Base-by-base conservation (phyloP, 441 rosid species). In the Capsella rubella region DNA sequence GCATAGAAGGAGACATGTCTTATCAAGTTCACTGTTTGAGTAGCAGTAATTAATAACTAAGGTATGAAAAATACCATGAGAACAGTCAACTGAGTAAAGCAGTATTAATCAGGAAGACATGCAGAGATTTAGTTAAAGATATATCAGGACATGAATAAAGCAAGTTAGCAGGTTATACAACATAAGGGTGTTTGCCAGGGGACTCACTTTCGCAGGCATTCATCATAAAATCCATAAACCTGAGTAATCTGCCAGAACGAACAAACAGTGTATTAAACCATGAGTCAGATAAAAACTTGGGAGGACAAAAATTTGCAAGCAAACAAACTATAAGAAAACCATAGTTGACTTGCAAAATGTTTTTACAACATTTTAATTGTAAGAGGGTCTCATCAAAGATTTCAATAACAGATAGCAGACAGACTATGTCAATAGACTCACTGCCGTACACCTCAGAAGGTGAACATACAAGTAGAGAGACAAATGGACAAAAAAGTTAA, bases 151-250 rank as follows among this genome's bases (percentile, higher is more conserved):
- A 72, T 66, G 46, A 66, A 51, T 6, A 45, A 5, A 46, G 58
- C 2, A 35, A 47, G 43, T 46, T 32, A 45, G 9, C 51, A 69
- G 52, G 1, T 64, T 66, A 66, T 66, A 57, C 31, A 51, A 16
- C 40, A 71, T 25, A 65, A 34, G 21, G 15, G 47, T 59, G 58
- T 60, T 45, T 3, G 43, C 29, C 27, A 34, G 74, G 76, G 72
- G 64, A 86, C 95, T 87, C 80, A 89, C 92, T 87, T 89, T 47
- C 91, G 83, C 67, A 87, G 84, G 60, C 93, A 89, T 79, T 89
- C 93, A 72, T 87, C 93, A 67, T 89, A 87, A 77, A 89, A 87
- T 73, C 95, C 95, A 81, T 89, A 89, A 61, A 89, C 95, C 77
- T 89, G 92, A 81, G 95, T 89, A 43, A 89, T 89, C 90, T 89